Evolutionary conservation across 768 basidiomycete genomes (phyloP).

Genomic region (Leccinum uliginosum): DNA sequence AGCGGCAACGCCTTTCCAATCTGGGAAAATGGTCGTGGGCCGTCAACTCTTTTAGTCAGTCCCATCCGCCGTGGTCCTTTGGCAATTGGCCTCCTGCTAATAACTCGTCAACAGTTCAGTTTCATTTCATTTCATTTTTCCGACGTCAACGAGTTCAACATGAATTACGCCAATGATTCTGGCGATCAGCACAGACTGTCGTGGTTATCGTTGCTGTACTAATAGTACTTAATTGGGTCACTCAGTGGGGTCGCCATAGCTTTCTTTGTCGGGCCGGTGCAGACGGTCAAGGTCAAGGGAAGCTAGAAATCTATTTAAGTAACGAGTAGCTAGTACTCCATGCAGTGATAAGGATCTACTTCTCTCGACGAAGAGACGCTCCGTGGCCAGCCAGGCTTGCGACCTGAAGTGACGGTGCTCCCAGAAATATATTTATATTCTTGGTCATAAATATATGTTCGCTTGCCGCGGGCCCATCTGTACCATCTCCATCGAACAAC

Average conservation of each 20-base stretch:
- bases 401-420: too few species aligned
- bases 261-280: conserved; percentile 44
- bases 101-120: conserved; percentile 37
- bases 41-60: conserved; percentile 46
- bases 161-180: conserved; percentile 60
- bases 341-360: too few species aligned
- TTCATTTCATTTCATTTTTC: conserved; percentile 57
- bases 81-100: background rate
- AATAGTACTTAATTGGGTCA: conserved; percentile 44
- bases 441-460: background rate
- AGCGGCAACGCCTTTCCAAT: too few species aligned
- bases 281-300: conserved; percentile 30
- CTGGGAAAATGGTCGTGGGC: conserved; percentile 51
- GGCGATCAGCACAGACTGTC: conserved; percentile 46
- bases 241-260: conserved; percentile 44
- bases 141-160: conserved; percentile 48
- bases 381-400: too few species aligned
- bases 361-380: conserved; percentile 44
- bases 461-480: conserved; percentile 1
- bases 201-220: conserved; percentile 39
- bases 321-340: background rate
- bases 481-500: conserved; percentile 7
- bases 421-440: too few species aligned
- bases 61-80: background rate
- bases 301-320: background rate